phyloP scores from a whole-genome alignment of 257 asterid species.

The Lycium ferocissimum region DNA sequence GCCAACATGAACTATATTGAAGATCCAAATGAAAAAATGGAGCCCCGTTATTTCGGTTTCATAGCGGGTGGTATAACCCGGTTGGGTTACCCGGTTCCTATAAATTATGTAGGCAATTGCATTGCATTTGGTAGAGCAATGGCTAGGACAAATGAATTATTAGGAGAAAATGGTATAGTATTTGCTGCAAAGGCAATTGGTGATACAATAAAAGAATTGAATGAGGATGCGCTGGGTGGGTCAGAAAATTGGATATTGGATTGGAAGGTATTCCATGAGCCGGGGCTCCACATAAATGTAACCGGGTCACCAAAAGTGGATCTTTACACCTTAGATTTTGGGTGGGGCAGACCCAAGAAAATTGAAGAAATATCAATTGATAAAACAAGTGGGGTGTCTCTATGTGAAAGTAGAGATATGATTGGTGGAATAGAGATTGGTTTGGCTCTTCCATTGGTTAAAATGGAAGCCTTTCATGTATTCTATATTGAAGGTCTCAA shows the following conservation, averaged over 20 bases:
- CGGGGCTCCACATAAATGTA: conserved; percentile 34
- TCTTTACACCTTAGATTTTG: conserved; percentile 46
- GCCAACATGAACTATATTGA: conserved; percentile 13
- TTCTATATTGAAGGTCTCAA: conserved; percentile 34
- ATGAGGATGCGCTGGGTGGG: conserved; percentile 38
- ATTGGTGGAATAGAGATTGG: conserved; percentile 63
- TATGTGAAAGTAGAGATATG: conserved; percentile 42
- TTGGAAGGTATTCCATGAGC: not conserved
- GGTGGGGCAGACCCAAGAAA: conserved; percentile 58
- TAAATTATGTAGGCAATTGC: conserved; percentile 56
- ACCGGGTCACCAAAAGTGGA: conserved; percentile 61
- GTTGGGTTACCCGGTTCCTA: conserved; percentile 43
- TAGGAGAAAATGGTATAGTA: conserved; percentile 48
- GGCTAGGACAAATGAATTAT: conserved; percentile 26
- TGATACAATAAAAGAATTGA: conserved; percentile 39
- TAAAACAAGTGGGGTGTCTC: conserved; percentile 42
- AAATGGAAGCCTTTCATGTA: conserved; percentile 51
- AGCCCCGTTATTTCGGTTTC: conserved; percentile 38
- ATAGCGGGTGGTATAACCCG: conserved; percentile 46
- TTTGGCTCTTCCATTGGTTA: conserved; percentile 41
- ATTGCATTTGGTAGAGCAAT: conserved; percentile 41
- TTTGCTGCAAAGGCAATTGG: conserved; percentile 50
- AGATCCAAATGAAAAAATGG: not conserved
- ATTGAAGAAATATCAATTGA: conserved; percentile 52
- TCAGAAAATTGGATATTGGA: conserved; percentile 49